These are phyloP conservation scores for Talaromyces sp. DNA, from an alignment of 2,329 filamentous ascomycete species.

Conservation along the genomic window DNA sequence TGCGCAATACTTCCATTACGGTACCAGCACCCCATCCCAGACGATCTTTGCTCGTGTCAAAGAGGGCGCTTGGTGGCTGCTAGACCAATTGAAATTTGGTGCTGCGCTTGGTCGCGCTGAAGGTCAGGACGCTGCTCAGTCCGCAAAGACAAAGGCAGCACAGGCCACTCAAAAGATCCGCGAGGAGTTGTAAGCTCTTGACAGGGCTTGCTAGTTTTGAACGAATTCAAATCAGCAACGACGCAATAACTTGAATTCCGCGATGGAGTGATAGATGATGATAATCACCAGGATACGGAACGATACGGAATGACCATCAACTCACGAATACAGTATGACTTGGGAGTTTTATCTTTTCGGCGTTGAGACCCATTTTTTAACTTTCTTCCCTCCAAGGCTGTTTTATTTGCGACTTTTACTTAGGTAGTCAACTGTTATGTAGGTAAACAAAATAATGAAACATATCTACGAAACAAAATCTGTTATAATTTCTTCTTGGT, in stretches of 20 bases:
- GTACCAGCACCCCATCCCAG: constrained; percentile 62
- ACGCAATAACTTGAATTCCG: not conserved
- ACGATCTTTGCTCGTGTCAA: constrained; percentile 64
- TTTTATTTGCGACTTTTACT: not conserved
- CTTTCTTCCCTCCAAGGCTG: not conserved
- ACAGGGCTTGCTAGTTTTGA: not conserved
- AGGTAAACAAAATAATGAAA: constrained; percentile 1
- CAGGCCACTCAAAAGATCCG: constrained; percentile 47
- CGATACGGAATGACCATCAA: constrained; percentile 7
- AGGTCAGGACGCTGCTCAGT: constrained; percentile 48
- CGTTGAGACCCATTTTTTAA: constrained; percentile 5
- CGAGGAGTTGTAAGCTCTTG: constrained; percentile 28
- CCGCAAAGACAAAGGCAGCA: constrained; percentile 40
- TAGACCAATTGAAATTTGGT: constrained; percentile 49
- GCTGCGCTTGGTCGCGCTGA: constrained; percentile 46
- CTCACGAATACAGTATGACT: constrained; percentile 3
- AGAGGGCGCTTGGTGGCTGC: constrained; percentile 45
- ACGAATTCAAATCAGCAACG: not conserved
- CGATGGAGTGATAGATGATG: not conserved
- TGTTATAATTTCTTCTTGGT: not conserved
- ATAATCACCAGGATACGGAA: not conserved
- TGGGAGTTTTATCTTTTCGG: constrained; percentile 3
- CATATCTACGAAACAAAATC: not conserved
- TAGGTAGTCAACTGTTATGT: not conserved
- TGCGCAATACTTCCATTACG: constrained; percentile 72